Percentiles rank a stretch among this genome's conserved stretches.
Conservation (phyloP, 2,329 filamentous ascomycete genomes). For the Pestalotiopsis fici region DNA sequence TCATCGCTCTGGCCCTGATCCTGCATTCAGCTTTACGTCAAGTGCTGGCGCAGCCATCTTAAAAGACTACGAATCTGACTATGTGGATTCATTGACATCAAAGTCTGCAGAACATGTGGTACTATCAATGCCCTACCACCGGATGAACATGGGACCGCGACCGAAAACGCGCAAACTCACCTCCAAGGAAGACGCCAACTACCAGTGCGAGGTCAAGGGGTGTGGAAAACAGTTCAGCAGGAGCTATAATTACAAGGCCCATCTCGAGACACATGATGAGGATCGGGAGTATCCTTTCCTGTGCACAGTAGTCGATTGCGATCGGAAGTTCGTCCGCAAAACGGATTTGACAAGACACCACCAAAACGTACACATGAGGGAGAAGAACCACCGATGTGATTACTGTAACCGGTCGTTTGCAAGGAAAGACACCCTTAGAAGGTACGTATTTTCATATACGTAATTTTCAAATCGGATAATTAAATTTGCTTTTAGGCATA, state of each 20-base stretch:
- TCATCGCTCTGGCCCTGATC: too few relatives aligned
- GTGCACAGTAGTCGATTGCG: constrained; percentile 67
- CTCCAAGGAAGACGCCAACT: constrained; percentile 70
- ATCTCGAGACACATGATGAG: constrained; percentile 82
- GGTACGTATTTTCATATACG: constrained; percentile 64
- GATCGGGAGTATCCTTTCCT: constrained; percentile 69
- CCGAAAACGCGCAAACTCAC: constrained; percentile 52
- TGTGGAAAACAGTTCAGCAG: constrained; percentile 82
- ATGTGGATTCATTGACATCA: too few relatives aligned
- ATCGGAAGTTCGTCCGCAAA: constrained; percentile 77
- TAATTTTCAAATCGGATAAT: too few relatives aligned
- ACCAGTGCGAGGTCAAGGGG: constrained; percentile 65
- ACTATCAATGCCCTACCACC: constrained; percentile 13
- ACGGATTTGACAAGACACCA: constrained; percentile 71
- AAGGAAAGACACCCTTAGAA: constrained; percentile 79
- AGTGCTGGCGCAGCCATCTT: too few relatives aligned
- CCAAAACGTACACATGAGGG: constrained; percentile 72
- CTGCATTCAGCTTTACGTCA: too few relatives aligned
- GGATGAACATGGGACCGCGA: constrained; percentile 14
- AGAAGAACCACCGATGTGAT: constrained; percentile 69
- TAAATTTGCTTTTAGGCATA: constrained; percentile 58
- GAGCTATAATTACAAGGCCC: constrained; percentile 84
- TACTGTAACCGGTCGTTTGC: constrained; percentile 74
- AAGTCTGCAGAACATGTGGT: too few relatives aligned
- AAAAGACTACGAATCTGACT: too few relatives aligned